These are phyloP conservation scores for Imleria badia DNA, from an alignment of 768 basidiomycete genomes.

Conservation along the genomic window DNA sequence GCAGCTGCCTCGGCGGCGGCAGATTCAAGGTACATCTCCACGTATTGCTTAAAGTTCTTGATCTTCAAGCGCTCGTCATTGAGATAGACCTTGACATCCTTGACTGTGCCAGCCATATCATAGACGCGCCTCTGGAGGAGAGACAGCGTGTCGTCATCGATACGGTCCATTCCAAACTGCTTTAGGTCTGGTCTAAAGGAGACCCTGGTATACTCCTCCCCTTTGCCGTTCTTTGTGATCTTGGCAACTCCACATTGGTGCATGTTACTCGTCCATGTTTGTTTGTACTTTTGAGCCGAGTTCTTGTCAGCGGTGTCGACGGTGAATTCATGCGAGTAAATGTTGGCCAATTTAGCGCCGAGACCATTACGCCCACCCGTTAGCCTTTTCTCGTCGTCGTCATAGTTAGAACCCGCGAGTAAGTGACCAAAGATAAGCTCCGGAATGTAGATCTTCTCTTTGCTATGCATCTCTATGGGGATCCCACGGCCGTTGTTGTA, in stretches of 20 bases:
- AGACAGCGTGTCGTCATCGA: slow-evolving; percentile 89
- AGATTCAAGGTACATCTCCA: slow-evolving; percentile 87
- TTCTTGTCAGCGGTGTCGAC: slow-evolving; percentile 94
- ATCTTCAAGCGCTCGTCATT: slow-evolving; percentile 91
- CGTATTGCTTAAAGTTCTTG: slow-evolving; percentile 96
- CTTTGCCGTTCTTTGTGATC: slow-evolving; percentile 86
- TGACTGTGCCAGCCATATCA: slow-evolving; percentile 95
- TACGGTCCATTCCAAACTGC: slow-evolving; percentile 87
- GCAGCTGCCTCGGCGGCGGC: slow-evolving; percentile 68
- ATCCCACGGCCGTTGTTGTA: slow-evolving; percentile 96
- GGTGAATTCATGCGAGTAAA: slow-evolving; percentile 95
- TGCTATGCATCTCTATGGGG: slow-evolving; percentile 92
- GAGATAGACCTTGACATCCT: slow-evolving; percentile 88
- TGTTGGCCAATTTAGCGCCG: slow-evolving; percentile 97
- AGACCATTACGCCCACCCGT: slow-evolving; percentile 99
- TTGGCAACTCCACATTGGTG: slow-evolving; percentile 81
- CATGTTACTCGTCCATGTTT: slow-evolving; percentile 96
- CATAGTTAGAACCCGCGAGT: slow-evolving; percentile 93
- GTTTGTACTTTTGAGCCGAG: slow-evolving; percentile 86
- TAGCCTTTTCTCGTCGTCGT: slow-evolving; percentile 98
- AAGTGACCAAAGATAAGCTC: slow-evolving; percentile 97
- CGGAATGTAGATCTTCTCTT: slow-evolving; percentile 93
- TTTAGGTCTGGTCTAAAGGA: slow-evolving; percentile 91
- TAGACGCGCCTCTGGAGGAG: slow-evolving; percentile 92
- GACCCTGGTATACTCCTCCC: slow-evolving; percentile 90